These are phyloP conservation scores for Podosphaera aphanis DNA, from an alignment of 2,329 filamentous ascomycete species.

Conservation along the genomic window DNA sequence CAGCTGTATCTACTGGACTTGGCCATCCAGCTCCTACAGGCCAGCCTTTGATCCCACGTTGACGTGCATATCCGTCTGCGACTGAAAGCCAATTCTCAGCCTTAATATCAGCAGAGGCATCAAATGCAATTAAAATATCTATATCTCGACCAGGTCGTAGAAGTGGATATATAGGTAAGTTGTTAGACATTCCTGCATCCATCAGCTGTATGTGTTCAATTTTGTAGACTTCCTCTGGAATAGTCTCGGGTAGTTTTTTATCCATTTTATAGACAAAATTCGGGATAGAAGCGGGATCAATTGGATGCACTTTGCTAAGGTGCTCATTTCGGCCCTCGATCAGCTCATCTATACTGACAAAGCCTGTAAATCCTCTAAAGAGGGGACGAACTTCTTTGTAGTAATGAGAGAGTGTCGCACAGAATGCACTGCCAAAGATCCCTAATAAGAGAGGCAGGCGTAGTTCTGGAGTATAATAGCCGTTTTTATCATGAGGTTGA, in stretches of 20 bases:
- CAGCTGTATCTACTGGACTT: slow-evolving; percentile 29
- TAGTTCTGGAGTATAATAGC: slow-evolving; percentile 57
- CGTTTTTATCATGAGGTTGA: slow-evolving; percentile 37
- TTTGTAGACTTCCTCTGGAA: slow-evolving; percentile 53
- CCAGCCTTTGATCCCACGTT: slow-evolving; percentile 84
- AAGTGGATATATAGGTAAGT: slow-evolving; percentile 83
- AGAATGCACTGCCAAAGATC: slow-evolving; percentile 93
- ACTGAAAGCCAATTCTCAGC: slow-evolving; percentile 93
- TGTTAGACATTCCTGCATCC: slow-evolving; percentile 98
- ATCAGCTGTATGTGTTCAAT: slow-evolving; percentile 58
- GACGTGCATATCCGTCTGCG: slow-evolving; percentile 74
- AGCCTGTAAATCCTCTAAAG: slow-evolving; percentile 49
- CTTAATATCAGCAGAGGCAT: slow-evolving; percentile 73
- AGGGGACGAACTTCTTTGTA: slow-evolving; percentile 82
- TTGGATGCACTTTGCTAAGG: slow-evolving; percentile 76
- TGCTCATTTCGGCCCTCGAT: slow-evolving; percentile 67
- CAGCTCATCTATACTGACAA: slow-evolving; percentile 55
- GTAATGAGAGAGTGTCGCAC: slow-evolving; percentile 84
- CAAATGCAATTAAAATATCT: slow-evolving; percentile 78
- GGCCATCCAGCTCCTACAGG: slow-evolving; percentile 91
- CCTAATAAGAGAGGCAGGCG: slow-evolving; percentile 69
- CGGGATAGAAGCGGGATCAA: slow-evolving; percentile 73
- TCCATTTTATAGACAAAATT: slow-evolving; percentile 75
- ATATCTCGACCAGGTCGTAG: slow-evolving; percentile 71
- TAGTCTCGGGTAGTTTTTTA: slow-evolving; percentile 46